Evolutionary conservation across 2,329 filamentous ascomycete species (phyloP).

Genomic region (Sporothrix variecibatus): DNA sequence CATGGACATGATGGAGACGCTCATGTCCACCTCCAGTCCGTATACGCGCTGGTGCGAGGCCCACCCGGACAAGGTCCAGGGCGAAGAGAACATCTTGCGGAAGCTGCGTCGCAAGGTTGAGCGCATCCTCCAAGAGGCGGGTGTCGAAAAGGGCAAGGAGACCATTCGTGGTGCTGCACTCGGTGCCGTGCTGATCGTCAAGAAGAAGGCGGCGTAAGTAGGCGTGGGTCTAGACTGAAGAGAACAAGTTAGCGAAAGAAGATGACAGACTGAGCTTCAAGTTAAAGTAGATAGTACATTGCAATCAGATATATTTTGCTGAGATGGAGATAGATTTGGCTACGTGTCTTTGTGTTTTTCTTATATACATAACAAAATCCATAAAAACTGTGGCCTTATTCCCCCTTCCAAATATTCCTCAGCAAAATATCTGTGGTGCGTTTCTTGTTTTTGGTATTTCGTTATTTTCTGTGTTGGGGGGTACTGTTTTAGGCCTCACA

Average conservation of each 20-base stretch:
- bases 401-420: background rate
- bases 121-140: constrained; percentile 37
- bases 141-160: constrained; percentile 41
- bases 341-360: background rate
- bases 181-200: constrained; percentile 20
- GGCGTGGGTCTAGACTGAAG: background rate
- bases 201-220: background rate
- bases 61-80: constrained; percentile 44
- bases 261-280: background rate
- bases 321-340: background rate
- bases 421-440: background rate
- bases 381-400: background rate
- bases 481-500: background rate
- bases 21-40: constrained; percentile 44
- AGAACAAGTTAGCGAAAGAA: background rate
- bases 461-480: background rate
- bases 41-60: constrained; percentile 49
- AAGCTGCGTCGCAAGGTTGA: constrained; percentile 29
- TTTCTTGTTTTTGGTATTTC: background rate
- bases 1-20: constrained; percentile 42
- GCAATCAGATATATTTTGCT: background rate
- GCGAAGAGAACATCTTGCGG: constrained; percentile 40
- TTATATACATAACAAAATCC: constrained; percentile 7
- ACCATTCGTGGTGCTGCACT: constrained; percentile 10
- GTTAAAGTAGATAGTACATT: background rate